phyloP scores from a whole-genome alignment of 768 basidiomycete species.

The Tricholoma sp. region DNA sequence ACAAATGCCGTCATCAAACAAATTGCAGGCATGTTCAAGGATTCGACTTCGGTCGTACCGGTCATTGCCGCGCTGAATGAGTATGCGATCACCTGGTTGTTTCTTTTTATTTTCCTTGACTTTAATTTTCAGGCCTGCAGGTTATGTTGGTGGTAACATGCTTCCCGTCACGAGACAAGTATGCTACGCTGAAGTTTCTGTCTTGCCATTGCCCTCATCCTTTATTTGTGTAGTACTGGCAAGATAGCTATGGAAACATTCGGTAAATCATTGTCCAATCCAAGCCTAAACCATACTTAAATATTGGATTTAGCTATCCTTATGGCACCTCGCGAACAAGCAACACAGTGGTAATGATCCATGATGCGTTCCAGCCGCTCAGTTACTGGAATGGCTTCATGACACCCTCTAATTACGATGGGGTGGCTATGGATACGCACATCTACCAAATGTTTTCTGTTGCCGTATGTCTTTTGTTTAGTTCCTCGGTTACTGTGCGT shows the following conservation, averaged over 20 bases:
- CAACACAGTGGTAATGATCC: constrained; percentile 61
- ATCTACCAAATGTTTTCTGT: constrained; percentile 72
- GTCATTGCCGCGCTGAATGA: constrained; percentile 78
- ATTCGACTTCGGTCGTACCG: constrained; percentile 49
- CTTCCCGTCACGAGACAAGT: constrained; percentile 45
- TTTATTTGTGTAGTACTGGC: constrained; percentile 51
- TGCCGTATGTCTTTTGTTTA: constrained; percentile 32
- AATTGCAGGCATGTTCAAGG: constrained; percentile 55
- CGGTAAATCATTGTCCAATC: constrained; percentile 36
- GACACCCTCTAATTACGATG: constrained; percentile 45
- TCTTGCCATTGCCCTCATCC: constrained; percentile 1
- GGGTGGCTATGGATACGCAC: constrained; percentile 78
- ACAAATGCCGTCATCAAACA: constrained; percentile 60
- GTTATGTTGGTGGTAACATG: constrained; percentile 49
- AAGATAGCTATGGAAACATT: constrained; percentile 70
- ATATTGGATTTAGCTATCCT: constrained; percentile 26
- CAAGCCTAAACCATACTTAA: background rate
- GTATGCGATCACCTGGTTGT: constrained; percentile 30
- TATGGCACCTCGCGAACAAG: constrained; percentile 40
- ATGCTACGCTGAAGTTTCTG: constrained; percentile 3
- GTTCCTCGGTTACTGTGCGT: background rate
- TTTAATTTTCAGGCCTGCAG: constrained; percentile 54
- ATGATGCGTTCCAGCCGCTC: constrained; percentile 77
- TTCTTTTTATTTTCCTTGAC: background rate
- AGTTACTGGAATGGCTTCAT: constrained; percentile 66